phyloP scores from a whole-genome alignment of 495 filamentous ascomycete genomes.

The Alectoria sarmentosa region DNA sequence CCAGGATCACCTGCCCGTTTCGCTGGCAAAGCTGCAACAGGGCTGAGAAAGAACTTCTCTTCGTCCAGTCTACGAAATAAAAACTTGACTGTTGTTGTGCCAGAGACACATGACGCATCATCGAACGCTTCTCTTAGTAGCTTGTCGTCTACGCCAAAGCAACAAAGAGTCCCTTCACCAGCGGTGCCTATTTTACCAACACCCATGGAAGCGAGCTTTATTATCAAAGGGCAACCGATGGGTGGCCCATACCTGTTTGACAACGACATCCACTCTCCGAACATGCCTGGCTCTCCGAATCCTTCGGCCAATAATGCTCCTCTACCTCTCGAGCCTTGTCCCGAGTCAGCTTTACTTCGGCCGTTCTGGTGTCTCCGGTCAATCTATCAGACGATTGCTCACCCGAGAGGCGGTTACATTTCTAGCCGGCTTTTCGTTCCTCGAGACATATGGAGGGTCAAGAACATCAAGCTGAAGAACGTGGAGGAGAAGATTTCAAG shows the following conservation, averaged over 20 bases:
- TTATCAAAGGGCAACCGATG: conserved; percentile 46
- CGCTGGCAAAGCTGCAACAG: conserved; percentile 45
- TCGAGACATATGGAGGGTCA: conserved; percentile 86
- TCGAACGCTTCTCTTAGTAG: conserved; percentile 67
- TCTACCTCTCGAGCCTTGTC: conserved; percentile 82
- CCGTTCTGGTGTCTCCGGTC: conserved; percentile 96
- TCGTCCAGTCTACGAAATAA: conserved; percentile 67
- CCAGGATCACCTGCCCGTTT: conserved; percentile 42
- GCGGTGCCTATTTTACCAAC: conserved; percentile 62
- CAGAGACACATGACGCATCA: conserved; percentile 60
- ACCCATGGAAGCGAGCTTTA: conserved; percentile 53
- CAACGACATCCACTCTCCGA: conserved; percentile 69
- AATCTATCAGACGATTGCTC: conserved; percentile 84
- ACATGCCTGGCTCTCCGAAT: conserved; percentile 59
- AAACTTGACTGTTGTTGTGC: conserved; percentile 66
- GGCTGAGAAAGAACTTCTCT: conserved; percentile 71
- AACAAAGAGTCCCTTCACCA: conserved; percentile 39
- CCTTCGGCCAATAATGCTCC: conserved; percentile 52
- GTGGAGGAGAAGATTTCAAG: conserved; percentile 93
- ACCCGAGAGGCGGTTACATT: conserved; percentile 86
- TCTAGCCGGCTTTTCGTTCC: conserved; percentile 88
- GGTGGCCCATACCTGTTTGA: conserved; percentile 80
- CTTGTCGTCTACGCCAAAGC: conserved; percentile 52
- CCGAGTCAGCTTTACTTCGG: conserved; percentile 72
- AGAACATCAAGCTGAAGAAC: conserved; percentile 83